phyloP scores from a whole-genome alignment of 2,329 filamentous ascomycete genomes.

The Aspergillus pseudoterreus region DNA sequence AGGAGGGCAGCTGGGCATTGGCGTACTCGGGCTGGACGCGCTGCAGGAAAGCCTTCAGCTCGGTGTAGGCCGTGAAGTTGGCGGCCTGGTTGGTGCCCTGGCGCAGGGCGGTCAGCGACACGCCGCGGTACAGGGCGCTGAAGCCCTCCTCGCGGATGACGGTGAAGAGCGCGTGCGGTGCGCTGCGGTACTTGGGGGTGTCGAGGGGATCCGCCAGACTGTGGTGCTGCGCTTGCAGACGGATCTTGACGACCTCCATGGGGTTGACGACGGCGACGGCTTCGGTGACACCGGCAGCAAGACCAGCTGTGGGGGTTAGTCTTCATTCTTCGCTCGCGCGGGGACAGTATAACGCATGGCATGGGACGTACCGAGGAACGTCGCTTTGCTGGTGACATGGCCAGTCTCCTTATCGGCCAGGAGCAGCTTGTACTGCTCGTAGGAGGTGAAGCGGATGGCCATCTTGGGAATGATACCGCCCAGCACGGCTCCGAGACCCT shows the following conservation, averaged over 20 bases:
- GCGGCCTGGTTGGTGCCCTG: slow-evolving; percentile 97
- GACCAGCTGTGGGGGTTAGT: slow-evolving; percentile 59
- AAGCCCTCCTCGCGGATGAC: slow-evolving; percentile 88
- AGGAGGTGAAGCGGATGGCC: slow-evolving; percentile 97
- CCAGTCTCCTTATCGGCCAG: slow-evolving; percentile 68
- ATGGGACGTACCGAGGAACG: slow-evolving; percentile 59
- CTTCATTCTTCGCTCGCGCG: not conserved
- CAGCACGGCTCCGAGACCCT: slow-evolving; percentile 92
- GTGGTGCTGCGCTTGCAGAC: slow-evolving; percentile 96
- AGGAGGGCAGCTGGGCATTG: slow-evolving; percentile 68
- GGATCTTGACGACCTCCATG: slow-evolving; percentile 99
- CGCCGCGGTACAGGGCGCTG: slow-evolving; percentile 85
- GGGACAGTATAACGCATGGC: not conserved
- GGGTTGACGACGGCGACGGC: slow-evolving; percentile 94
- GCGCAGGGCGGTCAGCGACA: slow-evolving; percentile 85
- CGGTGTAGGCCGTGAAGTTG: slow-evolving; percentile 97
- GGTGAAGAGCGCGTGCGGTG: slow-evolving; percentile 77
- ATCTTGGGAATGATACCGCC: slow-evolving; percentile 98
- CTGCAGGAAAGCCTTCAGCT: slow-evolving; percentile 79
- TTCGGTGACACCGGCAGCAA: slow-evolving; percentile 91
- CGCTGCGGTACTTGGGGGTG: slow-evolving; percentile 94
- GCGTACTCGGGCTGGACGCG: slow-evolving; percentile 66
- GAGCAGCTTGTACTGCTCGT: slow-evolving; percentile 88
- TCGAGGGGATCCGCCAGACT: slow-evolving; percentile 96
- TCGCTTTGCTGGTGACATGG: slow-evolving; percentile 64